Conservation (phyloP, 164 flowering plant species). For the Tetracentron sinense region DNA sequence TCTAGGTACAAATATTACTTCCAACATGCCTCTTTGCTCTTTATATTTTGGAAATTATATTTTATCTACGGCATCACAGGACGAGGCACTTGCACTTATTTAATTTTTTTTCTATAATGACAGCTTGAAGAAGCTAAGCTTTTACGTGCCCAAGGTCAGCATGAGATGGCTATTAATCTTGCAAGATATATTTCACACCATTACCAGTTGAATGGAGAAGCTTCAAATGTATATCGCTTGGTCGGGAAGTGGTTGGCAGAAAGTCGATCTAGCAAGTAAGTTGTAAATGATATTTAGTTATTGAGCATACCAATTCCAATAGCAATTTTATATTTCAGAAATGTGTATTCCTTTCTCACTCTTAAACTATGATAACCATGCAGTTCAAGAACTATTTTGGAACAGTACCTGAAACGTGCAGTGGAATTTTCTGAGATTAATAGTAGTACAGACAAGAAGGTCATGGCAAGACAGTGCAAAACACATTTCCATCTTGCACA, state of each 20-base stretch:
- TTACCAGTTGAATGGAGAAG: conserved; percentile 43
- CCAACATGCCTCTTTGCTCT: conserved; percentile 5
- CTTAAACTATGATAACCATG: conserved; percentile 21
- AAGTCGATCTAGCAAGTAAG: conserved; percentile 93
- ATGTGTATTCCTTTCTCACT: conserved; percentile 7
- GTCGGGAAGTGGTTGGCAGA: conserved; percentile 99
- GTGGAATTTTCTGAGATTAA: conserved; percentile 58
- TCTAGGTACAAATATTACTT: neutral
- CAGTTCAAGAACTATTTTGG: conserved; percentile 93
- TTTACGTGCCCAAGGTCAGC: conserved; percentile 89
- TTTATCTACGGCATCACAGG: neutral
- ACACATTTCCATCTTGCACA: conserved; percentile 94
- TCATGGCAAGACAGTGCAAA: conserved; percentile 57
- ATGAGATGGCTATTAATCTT: conserved; percentile 91
- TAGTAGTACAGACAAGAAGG: conserved; percentile 33
- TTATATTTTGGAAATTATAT: neutral
- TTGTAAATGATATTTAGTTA: neutral
- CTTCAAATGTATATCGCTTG: conserved; percentile 79
- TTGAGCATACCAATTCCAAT: too few species aligned
- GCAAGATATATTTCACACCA: conserved; percentile 68
- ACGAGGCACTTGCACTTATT: neutral
- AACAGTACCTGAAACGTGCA: conserved; percentile 83
- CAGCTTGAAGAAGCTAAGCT: conserved; percentile 98
- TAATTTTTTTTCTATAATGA: conserved; percentile 3
- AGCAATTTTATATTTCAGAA: neutral